A percentile compares a stretch with the other conserved stretches of the same genome.
Conservation (phyloP, 257 asterid species). For the Solanum virginianum region DNA sequence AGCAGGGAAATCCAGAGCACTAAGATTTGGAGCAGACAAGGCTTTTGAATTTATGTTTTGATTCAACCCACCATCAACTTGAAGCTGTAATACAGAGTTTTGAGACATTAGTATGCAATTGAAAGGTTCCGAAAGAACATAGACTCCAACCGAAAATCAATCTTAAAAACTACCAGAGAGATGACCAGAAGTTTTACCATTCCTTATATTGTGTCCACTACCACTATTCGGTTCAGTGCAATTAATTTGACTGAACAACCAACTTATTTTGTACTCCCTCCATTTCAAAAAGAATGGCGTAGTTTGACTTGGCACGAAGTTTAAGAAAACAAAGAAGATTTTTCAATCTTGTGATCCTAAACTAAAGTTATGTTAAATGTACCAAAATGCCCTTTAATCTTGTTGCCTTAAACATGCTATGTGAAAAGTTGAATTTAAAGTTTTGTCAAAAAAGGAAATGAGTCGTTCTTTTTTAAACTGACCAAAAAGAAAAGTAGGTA, state of each 20-base stretch:
- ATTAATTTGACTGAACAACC: background rate
- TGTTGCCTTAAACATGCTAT: no score
- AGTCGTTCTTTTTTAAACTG: no score
- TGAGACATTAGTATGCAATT: background rate
- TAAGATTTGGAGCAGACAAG: conserved; percentile 59
- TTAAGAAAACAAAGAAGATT: no score
- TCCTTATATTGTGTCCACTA: background rate
- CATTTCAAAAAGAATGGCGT: no score
- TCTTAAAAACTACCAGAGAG: background rate
- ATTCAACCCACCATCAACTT: conserved; percentile 55
- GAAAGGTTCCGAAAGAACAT: background rate
- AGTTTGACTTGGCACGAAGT: no score
- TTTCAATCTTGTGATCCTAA: no score
- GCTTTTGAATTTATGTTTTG: conserved; percentile 47
- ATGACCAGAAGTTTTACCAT: background rate
- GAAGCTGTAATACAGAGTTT: conserved; percentile 35
- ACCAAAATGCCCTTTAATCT: no score
- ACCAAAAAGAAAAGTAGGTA: background rate
- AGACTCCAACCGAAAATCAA: background rate
- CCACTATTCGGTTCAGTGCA: background rate
- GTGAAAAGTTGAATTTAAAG: no score
- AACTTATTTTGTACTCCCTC: background rate
- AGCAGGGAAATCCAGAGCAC: conserved; percentile 83
- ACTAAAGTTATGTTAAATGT: no score
- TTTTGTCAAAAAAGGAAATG: no score